These are phyloP conservation scores for Boletus vermiculosoides DNA, from an alignment of 768 basidiomycete genomes.

Conservation along the genomic window DNA sequence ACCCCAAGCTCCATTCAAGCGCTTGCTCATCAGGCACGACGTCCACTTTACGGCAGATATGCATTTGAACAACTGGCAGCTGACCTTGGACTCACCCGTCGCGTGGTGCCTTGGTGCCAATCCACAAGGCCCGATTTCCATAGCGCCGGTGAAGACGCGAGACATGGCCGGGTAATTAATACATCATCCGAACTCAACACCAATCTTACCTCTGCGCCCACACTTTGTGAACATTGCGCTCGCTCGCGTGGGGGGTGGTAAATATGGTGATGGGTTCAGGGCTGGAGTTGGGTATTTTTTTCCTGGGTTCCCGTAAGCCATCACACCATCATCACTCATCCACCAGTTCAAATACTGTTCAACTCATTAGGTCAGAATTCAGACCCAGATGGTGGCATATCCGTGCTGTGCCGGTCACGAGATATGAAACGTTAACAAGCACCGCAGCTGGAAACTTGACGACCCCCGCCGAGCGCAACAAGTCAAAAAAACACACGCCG, in stretches of 20 bases:
- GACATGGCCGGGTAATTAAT: neutral
- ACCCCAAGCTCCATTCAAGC: constrained; percentile 1
- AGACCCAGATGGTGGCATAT: neutral
- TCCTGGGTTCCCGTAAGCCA: neutral
- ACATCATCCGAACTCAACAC: neutral
- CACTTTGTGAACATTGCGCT: neutral
- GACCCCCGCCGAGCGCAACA: neutral
- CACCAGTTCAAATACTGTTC: neutral
- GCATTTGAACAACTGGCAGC: neutral
- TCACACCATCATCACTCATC: too few species aligned
- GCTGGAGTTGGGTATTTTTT: neutral
- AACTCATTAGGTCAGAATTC: too few species aligned
- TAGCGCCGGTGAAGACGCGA: neutral
- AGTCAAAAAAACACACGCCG: neutral
- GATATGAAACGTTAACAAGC: neutral
- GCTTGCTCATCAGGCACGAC: constrained; percentile 17
- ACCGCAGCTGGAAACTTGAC: neutral
- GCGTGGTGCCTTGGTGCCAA: neutral
- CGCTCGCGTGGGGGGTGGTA: neutral
- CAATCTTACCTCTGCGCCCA: too few species aligned
- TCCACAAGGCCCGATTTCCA: neutral
- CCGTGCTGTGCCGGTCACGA: neutral
- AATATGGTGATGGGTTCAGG: neutral
- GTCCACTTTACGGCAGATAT: constrained; percentile 16
- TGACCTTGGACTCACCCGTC: neutral